Evolutionary conservation across 139 green algal species (phyloP), one percentile per base, ranked within the genome.

Genomic region (Volvox reticuliferus): DNA sequence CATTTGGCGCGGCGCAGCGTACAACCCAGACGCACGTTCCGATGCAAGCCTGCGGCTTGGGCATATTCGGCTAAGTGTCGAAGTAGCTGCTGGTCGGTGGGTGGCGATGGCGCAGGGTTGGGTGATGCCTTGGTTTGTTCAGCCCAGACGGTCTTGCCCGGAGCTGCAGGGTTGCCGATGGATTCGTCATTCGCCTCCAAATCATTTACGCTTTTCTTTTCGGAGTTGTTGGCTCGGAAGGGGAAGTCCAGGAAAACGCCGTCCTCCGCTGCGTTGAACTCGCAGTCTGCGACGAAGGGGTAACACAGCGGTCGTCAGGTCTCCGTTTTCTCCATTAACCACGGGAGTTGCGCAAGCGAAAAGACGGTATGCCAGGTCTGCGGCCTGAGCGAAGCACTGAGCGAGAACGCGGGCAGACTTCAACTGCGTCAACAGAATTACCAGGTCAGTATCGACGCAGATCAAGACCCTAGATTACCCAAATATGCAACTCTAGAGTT

Each of bases 1-100:
- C 85, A 89, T 78, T 89, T 89, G 37, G 85, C 85, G 28, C 85
- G 17, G 13, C 69, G 85, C 28, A 89, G 85, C 16, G 69, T 89
- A 71, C 85, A 89, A 71, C 71, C 71, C 37, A 89, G 44, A 24
- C 50, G 71, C 9, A 89, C 19, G n/a, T 30, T 61, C 16, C 28
- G 14, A 21, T 79, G 19, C 19, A 89, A 30, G 16, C 85, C 85
- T 0, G 83, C 36, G 1, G 65, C 83, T 5, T 80, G 67, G 16
- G 67, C 68, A 65, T 89, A 89, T 1, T 44, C 36, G 18, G 26
- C 21, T 0, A 89, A 18, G 68, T 89, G 83, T 36, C 37, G 67
- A 13, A 89, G 68, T 28, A 89, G 83, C 67, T 88, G 33, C 21
- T 67, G 63, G 9, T 79, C 82, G 63, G 20, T 61, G 0, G 82